Evolutionary conservation across 495 filamentous ascomycete genomes (phyloP).

Genomic region (Tuber magnatum): DNA sequence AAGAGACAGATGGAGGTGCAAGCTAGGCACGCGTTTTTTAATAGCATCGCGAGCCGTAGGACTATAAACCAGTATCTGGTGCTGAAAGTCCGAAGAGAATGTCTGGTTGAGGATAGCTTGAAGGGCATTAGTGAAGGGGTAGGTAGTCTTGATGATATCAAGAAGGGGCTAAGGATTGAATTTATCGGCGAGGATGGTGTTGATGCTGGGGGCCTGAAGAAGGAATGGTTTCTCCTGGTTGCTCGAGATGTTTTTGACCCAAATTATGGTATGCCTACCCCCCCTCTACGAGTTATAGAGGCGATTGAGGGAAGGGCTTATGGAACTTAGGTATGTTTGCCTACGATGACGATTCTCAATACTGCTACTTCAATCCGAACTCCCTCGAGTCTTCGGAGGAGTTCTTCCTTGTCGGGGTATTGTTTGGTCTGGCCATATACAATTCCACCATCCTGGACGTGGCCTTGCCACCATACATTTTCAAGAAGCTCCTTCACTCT

Average conservation of each 20-base stretch:
- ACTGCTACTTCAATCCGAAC: conserved; percentile 91
- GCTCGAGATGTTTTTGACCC: conserved; percentile 90
- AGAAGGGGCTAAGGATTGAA: conserved; percentile 82
- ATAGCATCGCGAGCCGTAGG: conserved; percentile 69
- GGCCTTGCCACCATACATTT: conserved; percentile 84
- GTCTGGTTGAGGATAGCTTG: conserved; percentile 84
- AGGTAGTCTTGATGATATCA: conserved; percentile 80
- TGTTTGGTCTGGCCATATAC: conserved; percentile 89
- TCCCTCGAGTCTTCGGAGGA: conserved; percentile 91
- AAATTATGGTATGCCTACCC: conserved; percentile 62
- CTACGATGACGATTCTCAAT: conserved; percentile 89
- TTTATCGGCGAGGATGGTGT: conserved; percentile 87
- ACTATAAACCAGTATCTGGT: conserved; percentile 72
- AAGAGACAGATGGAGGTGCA: conserved; percentile 85
- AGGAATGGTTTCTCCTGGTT: conserved; percentile 93
- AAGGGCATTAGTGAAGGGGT: conserved; percentile 80
- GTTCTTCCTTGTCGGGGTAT: conserved; percentile 81
- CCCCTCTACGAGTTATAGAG: conserved; percentile 6
- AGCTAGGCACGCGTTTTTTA: conserved; percentile 85
- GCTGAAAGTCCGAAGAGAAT: conserved; percentile 73
- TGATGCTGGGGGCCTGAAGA: conserved; percentile 83
- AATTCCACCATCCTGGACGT: conserved; percentile 94
- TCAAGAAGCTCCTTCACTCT: conserved; percentile 65
- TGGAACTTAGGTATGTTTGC: conserved; percentile 63
- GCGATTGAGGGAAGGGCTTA: conserved; percentile 26